Conservation (phyloP, 2,329 filamentous ascomycete species). For the Hypoxylon sp. region DNA sequence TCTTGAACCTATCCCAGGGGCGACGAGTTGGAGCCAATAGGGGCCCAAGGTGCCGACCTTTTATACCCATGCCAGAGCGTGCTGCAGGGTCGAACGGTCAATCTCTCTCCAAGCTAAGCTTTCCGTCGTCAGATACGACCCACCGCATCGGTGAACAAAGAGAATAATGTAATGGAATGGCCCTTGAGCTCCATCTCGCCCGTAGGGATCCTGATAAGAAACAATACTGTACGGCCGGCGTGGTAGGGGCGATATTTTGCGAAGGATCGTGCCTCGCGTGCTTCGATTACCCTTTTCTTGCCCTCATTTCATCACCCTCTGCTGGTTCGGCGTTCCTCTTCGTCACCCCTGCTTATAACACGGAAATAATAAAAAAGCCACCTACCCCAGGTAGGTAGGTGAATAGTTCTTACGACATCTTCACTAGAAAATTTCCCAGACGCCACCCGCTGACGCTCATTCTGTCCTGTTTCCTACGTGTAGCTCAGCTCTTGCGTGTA, state of each 20-base stretch:
- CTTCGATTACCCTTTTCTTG: too few relatives aligned
- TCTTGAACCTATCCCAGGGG: not conserved
- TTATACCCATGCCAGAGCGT: conserved; percentile 7
- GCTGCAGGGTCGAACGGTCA: conserved; percentile 14
- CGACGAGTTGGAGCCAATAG: not conserved
- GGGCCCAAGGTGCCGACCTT: not conserved
- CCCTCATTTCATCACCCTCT: too few relatives aligned
- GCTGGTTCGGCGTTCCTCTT: not conserved
- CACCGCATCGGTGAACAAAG: conserved; percentile 24
- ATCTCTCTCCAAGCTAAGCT: conserved; percentile 27
- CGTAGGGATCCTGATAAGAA: conserved; percentile 22
- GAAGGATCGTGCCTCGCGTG: not conserved
- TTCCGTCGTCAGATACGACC: conserved; percentile 5
- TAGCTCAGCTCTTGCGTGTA: not conserved
- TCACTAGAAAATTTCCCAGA: not conserved
- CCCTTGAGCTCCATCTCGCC: not conserved
- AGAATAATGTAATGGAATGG: conserved; percentile 27
- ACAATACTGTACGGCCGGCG: not conserved
- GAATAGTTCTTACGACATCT: not conserved
- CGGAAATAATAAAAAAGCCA: too few relatives aligned
- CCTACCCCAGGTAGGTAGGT: too few relatives aligned
- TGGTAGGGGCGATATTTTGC: not conserved
- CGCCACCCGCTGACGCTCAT: not conserved
- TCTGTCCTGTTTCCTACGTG: not conserved
- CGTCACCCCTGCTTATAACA: not conserved